A percentile compares a stretch with the other conserved stretches of the same genome.
Conservation (phyloP, 768 basidiomycete genomes). For the Agrocybe pediades region DNA sequence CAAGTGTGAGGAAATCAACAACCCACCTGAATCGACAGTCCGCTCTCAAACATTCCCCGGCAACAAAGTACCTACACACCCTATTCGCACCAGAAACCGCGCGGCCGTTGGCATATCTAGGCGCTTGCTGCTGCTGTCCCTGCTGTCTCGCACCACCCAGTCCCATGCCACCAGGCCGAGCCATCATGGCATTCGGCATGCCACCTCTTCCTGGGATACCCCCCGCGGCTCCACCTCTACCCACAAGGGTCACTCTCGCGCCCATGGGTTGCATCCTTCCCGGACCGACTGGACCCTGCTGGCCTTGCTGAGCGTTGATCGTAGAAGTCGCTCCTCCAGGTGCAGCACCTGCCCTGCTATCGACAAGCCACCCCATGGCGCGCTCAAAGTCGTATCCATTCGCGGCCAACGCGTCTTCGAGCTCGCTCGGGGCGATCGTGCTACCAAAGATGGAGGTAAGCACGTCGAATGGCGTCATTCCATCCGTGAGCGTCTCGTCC, state of each 20-base stretch:
- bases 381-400: conserved; percentile 95
- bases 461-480: conserved; percentile 98
- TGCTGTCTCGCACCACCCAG: neutral
- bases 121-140: conserved; percentile 10
- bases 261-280: conserved; percentile 62
- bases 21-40: conserved; percentile 97
- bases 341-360: conserved; percentile 52
- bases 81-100: conserved; percentile 64
- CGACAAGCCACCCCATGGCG: conserved; percentile 93
- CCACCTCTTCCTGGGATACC: no score
- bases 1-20: neutral
- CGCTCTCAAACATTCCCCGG: conserved; percentile 92
- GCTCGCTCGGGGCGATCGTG: conserved; percentile 83
- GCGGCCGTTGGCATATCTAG: conserved; percentile 56
- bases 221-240: conserved; percentile 48
- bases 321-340: no score
- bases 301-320: neutral
- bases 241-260: conserved; percentile 66
- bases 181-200: neutral
- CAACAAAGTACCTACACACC: conserved; percentile 95
- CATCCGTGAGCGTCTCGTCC: conserved; percentile 70
- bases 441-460: conserved; percentile 93
- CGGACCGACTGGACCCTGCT: no score
- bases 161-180: neutral
- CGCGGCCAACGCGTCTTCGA: conserved; percentile 88